Conservation (phyloP, 2,329 filamentous ascomycete species). For the Aspergillus tubingensis region DNA sequence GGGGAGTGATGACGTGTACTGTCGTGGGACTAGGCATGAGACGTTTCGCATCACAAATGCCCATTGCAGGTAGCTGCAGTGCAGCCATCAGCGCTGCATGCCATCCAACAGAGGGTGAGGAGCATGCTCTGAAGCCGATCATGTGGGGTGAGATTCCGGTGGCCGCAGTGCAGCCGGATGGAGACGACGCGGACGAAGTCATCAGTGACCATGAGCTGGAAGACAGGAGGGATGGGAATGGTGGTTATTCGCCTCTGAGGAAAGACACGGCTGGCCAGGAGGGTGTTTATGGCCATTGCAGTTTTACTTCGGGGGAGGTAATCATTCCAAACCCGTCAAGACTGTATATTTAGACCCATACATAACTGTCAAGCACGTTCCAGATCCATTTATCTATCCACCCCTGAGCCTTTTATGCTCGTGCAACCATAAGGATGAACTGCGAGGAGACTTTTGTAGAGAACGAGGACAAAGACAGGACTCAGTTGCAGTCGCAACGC, state of each 20-base stretch:
- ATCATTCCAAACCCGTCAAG: neutral
- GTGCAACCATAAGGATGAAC: too few relatives aligned
- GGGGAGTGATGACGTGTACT: conserved; percentile 9
- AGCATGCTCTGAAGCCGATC: conserved; percentile 22
- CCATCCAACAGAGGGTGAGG: conserved; percentile 22
- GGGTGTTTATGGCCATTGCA: neutral
- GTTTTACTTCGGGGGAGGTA: neutral
- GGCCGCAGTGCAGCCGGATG: neutral
- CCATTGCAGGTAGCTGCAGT: conserved; percentile 30
- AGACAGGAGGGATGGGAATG: neutral
- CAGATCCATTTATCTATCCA: too few relatives aligned
- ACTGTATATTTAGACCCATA: neutral
- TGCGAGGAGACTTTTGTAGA: too few relatives aligned
- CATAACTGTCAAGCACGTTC: too few relatives aligned
- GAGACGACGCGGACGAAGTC: neutral
- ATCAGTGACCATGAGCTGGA: neutral
- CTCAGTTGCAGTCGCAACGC: too few relatives aligned
- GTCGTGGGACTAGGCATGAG: conserved; percentile 18
- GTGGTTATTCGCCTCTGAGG: neutral
- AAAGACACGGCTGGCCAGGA: neutral
- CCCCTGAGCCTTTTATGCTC: too few relatives aligned
- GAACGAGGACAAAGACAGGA: too few relatives aligned
- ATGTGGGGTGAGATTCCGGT: conserved; percentile 29
- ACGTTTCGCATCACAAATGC: conserved; percentile 27
- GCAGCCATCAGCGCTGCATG: conserved; percentile 39